Conservation (phyloP, 768 basidiomycete species). For the Mycena chlorophos region DNA sequence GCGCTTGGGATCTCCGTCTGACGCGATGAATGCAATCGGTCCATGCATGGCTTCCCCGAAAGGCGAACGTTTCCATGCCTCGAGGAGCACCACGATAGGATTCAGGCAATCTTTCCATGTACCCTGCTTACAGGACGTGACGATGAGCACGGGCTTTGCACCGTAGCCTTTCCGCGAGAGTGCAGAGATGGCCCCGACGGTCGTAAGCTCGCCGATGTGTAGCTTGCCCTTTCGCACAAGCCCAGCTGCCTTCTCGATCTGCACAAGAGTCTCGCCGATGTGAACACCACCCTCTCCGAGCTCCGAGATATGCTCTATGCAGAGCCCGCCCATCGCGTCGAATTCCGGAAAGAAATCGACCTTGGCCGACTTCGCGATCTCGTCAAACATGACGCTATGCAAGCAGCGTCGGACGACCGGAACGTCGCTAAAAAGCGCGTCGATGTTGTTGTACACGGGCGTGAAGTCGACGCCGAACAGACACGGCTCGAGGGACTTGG, state of each 20-base stretch:
- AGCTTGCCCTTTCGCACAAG: slow-evolving; percentile 9
- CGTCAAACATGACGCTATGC: not conserved
- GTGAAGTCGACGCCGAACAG: not conserved
- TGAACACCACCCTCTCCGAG: not conserved
- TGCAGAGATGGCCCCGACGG: slow-evolving; percentile 21
- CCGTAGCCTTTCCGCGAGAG: slow-evolving; percentile 17
- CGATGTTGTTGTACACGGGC: not conserved
- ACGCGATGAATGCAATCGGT: slow-evolving; percentile 15
- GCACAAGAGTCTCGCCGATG: not conserved
- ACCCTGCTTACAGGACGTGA: slow-evolving; percentile 22
- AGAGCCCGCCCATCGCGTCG: not conserved
- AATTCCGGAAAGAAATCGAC: not conserved
- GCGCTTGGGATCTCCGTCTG: slow-evolving; percentile 25
- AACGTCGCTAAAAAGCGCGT: not conserved
- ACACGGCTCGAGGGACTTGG: not conserved
- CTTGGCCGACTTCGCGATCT: not conserved
- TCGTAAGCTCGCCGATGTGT: slow-evolving; percentile 21
- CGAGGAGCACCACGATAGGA: slow-evolving; percentile 2
- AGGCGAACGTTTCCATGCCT: slow-evolving; percentile 15
- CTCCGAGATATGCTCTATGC: not conserved
- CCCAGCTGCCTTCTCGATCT: not conserved
- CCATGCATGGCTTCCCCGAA: slow-evolving; percentile 13
- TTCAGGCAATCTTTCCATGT: slow-evolving; percentile 6
- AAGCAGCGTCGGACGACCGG: not conserved
- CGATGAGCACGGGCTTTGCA: slow-evolving; percentile 20